Evolutionary conservation across 1,139 yeast species (phyloP), one percentile per base, ranked within the genome.

Genomic region (Kurtzmaniella natalensis): DNA sequence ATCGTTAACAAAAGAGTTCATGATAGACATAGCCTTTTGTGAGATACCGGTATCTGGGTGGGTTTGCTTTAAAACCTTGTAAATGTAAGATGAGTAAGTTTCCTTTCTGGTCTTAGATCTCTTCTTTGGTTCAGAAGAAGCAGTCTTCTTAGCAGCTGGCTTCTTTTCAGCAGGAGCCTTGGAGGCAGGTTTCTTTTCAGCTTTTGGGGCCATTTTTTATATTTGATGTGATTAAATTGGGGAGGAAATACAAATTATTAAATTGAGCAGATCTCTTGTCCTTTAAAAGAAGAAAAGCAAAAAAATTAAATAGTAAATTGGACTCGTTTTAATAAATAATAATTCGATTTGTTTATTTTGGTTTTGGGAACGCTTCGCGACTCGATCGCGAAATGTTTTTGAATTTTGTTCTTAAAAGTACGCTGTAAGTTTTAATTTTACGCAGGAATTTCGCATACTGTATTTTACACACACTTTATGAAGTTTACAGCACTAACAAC

Each of bases 31-130:
- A 51, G 95, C 94, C 70, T 84, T 83, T 68, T 85, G 92, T 51
- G 95, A 86, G 60, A 86, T 86, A 83, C 95, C 95, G 44, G 95
- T 86, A 68, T 86, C 95, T 63, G 95, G 92, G 70, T 87, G 94
- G 45, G 95, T 85, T 75, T 86, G 94, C 73, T 84, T 82, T 65
- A 84, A 77, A 53, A 84, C 94, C 73, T 86, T 86, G 89, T 85
- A 86, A 62, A 86, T 86, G 73, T 86, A 86, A 40, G 95, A 84
- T 47, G 94, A 84, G 78, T 85, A 86, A 42, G 95, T 84, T 72
- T 86, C 95, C 82, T 83, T 85, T 78, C 95, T 83, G 56, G 86
- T 70, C 84, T 85, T 86, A 56, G 83, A 60, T 74, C 89, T 84
- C 86, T 81, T 85, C 81, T 84, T 85, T 64, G 78, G 69, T 51